Base-by-base conservation (phyloP, 2,329 filamentous ascomycete genomes). In the Sphaerulina vaccinii region DNA sequence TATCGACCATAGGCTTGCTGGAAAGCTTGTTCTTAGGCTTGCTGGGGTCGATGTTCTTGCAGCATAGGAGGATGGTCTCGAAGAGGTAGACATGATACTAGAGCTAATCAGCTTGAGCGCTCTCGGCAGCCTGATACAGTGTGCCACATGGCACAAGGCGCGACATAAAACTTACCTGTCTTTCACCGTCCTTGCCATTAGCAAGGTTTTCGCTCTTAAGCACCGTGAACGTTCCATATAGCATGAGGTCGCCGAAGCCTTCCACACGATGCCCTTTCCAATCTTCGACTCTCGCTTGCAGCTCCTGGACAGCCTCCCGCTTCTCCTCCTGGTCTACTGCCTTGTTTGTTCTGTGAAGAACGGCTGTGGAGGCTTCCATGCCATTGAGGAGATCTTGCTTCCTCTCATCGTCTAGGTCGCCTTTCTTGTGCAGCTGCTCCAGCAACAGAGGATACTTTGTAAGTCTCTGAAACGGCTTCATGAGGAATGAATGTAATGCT, bases 31-130 rank as follows among this genome's bases (percentile, higher is more conserved):
- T 83, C 68, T 87, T 87, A 45, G 81, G 78, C 75, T 96, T 96
- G 70, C 85, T 90, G 10, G 88, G 83, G 50, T 90, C 87, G 47
- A 93, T 80, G 67, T 97, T 93, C 75, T 97, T 99, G 81, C 93
- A 97, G 71, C 93, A 97, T 24, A 99, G 81, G 37, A 99, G 77
- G 52, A 99, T 99, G 67, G 84, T 88, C 69, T 97, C 89, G 70
- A 99, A 99, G 23, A 99, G 84, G 71, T 95, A 99, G 56, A 99
- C 95, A 70, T 95, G 92, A 69, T 97, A 99, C 88, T 96, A 62
- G 22, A 8, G 29, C 8, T 9, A 15, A 23, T 48, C 16, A 48
- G 45, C 35, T 39, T 39, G 8, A 2, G 16, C 16, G 19, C 16
- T 39, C 18, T 37, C 35, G 11, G 9, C n/a, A 16, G 11, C 9